These are phyloP conservation scores for Colletotrichum kahawae DNA, from an alignment of 2,329 filamentous ascomycete species.

Conservation along the genomic window DNA sequence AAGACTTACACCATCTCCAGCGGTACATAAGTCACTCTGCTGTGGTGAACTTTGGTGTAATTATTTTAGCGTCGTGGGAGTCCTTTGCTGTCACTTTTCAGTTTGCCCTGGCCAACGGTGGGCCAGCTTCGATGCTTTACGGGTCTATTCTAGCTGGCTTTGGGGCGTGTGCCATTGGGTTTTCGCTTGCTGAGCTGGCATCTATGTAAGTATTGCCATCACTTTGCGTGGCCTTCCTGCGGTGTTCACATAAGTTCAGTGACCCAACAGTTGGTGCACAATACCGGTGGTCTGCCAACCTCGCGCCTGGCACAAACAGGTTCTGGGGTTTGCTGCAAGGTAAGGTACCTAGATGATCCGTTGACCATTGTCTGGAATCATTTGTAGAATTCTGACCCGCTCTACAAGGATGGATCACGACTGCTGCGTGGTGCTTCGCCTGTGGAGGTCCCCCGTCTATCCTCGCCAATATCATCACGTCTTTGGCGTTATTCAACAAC, in stretches of 20 bases:
- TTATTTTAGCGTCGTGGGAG: background rate
- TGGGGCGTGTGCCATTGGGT: background rate
- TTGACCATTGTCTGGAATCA: background rate
- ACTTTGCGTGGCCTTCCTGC: background rate
- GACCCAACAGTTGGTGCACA: background rate
- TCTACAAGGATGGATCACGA: background rate
- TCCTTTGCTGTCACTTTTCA: background rate
- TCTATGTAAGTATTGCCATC: background rate
- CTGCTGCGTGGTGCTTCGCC: background rate
- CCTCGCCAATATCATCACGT: background rate
- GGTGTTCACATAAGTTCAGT: background rate
- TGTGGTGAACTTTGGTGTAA: background rate
- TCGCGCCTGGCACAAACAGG: fast-evolving
- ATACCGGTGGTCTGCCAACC: background rate
- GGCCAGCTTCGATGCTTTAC: background rate
- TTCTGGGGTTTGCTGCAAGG: background rate
- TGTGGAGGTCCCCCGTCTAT: background rate
- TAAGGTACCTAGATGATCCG: background rate
- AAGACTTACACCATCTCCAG: background rate
- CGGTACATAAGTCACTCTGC: background rate
- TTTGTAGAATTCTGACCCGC: background rate
- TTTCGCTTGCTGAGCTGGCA: background rate
- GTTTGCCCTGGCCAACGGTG: background rate
- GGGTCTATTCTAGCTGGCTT: background rate
- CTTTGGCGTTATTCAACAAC: background rate